Evolutionary conservation across 306 rosid genomes (phyloP), one percentile per base, ranked within the genome.

Genomic region (Acacia confusa): DNA sequence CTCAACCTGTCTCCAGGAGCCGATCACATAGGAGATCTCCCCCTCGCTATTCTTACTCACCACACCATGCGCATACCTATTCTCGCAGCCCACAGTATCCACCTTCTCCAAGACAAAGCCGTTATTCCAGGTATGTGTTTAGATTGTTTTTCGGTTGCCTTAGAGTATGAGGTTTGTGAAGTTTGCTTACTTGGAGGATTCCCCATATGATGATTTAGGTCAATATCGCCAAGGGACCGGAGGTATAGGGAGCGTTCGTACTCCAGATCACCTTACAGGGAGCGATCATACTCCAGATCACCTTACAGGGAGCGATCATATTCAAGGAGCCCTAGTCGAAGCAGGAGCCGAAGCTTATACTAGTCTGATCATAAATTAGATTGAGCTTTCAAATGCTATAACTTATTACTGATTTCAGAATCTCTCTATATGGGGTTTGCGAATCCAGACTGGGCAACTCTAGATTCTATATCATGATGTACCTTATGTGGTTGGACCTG

Each of bases 141-240:
- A 4, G 19, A 6, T 36, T 25, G 4, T 58, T 40, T 16, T 6
- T 4, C 76, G 2, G 7, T 41, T 64, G 14, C 22, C 57, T 13
- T 14, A 3, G 12, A 12, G 75, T 70, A 22, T 58, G 30, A 2
- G 16, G 32, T 48, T 52, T 45, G 14, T 68, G 3, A 25, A 15
- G 32, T 74, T 60, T 53, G 20, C 34, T 44, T 25, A 80, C 55
- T 53, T 41, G 36, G 43, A 14, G 17, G 64, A 22, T 4, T 22
- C 11, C 22, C 16, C 36, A 19, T 19, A 0, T 57, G 28, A 20
- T 82, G 41, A 67, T 65, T 34, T 83, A 91, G 94, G 88, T 92
- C 98, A 9, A 86, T 92, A 69, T 94, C 97, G 20, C 96, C 93
- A 4, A 82, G 91, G 50, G 84, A 64, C 38, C 58, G 65, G 66